phyloP scores from a whole-genome alignment of 495 filamentous ascomycete species.

The Cryomyces minteri region DNA sequence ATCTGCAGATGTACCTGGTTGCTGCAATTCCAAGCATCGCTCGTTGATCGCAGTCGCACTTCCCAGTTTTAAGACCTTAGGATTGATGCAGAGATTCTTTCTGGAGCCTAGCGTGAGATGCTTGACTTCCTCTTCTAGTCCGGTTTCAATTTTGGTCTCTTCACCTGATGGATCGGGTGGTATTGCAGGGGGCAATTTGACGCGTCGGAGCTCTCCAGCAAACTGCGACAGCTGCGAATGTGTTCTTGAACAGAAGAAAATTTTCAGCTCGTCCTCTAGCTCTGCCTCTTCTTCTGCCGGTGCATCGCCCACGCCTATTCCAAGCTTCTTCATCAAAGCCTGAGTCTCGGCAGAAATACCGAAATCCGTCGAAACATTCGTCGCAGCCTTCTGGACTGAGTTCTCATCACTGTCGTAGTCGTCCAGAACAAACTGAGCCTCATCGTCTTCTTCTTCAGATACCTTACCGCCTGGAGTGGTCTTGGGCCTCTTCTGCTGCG shows the following conservation, averaged over 20 bases:
- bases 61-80: constrained; percentile 50
- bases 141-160: constrained; percentile 6
- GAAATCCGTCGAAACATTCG: constrained; percentile 10
- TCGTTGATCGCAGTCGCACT: constrained; percentile 86
- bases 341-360: constrained; percentile 43
- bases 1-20: constrained; percentile 44
- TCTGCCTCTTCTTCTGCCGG: constrained; percentile 32
- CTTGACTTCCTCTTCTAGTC: constrained; percentile 47
- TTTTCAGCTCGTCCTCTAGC: constrained; percentile 31
- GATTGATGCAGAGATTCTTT: constrained; percentile 87
- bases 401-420: constrained; percentile 64
- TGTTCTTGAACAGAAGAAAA: constrained; percentile 88
- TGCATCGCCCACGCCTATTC: constrained; percentile 24
- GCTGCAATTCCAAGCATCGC: constrained; percentile 79
- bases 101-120: constrained; percentile 79
- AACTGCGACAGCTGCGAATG: constrained; percentile 94
- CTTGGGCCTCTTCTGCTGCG: constrained; percentile 19
- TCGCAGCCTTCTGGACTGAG: constrained; percentile 8
- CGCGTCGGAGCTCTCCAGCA: constrained; percentile 72
- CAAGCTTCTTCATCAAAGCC: constrained; percentile 39
- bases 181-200: constrained; percentile 48
- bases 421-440: constrained; percentile 56
- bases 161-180: constrained; percentile 17
- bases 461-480: not conserved
- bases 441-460: constrained; percentile 27